Conservation (phyloP, 2,329 filamentous ascomycete species). For the Furcasterigmium furcatum region DNA sequence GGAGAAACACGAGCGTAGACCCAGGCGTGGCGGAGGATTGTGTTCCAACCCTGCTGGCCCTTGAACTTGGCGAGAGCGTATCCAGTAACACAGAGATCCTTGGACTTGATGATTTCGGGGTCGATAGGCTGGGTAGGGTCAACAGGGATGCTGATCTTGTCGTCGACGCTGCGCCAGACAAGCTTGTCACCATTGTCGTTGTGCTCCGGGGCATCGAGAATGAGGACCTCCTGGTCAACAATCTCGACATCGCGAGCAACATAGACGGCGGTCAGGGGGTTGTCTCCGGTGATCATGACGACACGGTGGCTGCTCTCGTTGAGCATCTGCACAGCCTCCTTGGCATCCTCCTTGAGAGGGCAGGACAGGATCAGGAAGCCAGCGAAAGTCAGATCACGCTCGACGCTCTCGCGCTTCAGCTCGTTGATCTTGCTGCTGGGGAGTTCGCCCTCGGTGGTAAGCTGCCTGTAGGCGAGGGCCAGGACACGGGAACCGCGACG, state of each 20-base stretch:
- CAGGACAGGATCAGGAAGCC: constrained; percentile 95
- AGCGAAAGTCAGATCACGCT: constrained; percentile 80
- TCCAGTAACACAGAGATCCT: constrained; percentile 94
- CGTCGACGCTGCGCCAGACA: constrained; percentile 93
- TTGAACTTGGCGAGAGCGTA: constrained; percentile 90
- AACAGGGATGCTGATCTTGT: constrained; percentile 80
- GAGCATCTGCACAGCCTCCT: constrained; percentile 91
- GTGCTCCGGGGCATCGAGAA: constrained; percentile 91
- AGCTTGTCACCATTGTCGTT: constrained; percentile 77
- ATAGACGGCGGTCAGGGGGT: constrained; percentile 92
- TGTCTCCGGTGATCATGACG: constrained; percentile 99
- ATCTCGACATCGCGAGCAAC: constrained; percentile 96
- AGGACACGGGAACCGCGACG: constrained; percentile 92
- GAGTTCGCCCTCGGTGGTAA: constrained; percentile 78
- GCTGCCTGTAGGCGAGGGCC: constrained; percentile 89
- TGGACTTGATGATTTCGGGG: constrained; percentile 72
- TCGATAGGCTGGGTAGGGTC: constrained; percentile 81
- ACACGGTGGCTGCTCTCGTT: constrained; percentile 98
- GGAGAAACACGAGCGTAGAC: constrained; percentile 97
- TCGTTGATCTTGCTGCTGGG: constrained; percentile 86
- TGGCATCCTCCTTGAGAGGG: constrained; percentile 93
- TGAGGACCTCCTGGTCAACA: constrained; percentile 90
- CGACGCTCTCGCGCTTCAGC: constrained; percentile 88
- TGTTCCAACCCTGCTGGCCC: constrained; percentile 70
- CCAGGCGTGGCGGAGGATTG: constrained; percentile 86